Base-by-base conservation (phyloP, 495 filamentous ascomycete species). In the Penicillium parvum region DNA sequence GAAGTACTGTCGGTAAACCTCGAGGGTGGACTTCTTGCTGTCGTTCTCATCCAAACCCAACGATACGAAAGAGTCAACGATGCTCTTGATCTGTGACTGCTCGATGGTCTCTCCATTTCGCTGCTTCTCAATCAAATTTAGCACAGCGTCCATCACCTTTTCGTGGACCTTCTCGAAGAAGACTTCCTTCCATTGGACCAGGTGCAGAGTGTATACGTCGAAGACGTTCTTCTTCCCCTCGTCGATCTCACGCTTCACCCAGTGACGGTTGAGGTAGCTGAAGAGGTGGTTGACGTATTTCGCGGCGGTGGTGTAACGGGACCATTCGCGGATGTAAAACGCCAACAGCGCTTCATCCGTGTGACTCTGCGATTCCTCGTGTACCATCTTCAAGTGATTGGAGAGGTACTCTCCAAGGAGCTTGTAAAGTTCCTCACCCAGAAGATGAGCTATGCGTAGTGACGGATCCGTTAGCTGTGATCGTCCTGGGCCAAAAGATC, bases 221-320 rank as follows among this genome's bases (percentile, higher is more conserved):
- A 91, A 96, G 5, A 96, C 84, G 53, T 90, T 85, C 73, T 99
- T 99, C 65, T 99, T 99, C 17, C 94, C 94, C 62, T 99, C 92
- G 50, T 99, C 92, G 65, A 99, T 95, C 69, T 99, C 92, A 16
- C 92, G 79, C 74, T 95, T 97, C 12, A 99, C 94, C 92, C 92
- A 99, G 66, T 99, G 92, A 30, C 92, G 79, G 58, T 97, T 99
- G 14, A 99, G 85, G 61, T 99, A 99, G 28, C 83, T 76, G 76
- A 99, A 99, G 3, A 97, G 68, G 63, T 99, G 92, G 67, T 97
- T 94, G 63, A 94, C 88, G 71, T 92, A 97, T 64, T 91, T 92
- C 27, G 89, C 92, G 4, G 90, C 92, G 7, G 84, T 86, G 0
- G 92, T 99, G 67, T 95, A 99, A 32, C 92, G 82, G 40, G 86